Conservation (phyloP, 331 rosid species). For the Dryas integrifolia region DNA sequence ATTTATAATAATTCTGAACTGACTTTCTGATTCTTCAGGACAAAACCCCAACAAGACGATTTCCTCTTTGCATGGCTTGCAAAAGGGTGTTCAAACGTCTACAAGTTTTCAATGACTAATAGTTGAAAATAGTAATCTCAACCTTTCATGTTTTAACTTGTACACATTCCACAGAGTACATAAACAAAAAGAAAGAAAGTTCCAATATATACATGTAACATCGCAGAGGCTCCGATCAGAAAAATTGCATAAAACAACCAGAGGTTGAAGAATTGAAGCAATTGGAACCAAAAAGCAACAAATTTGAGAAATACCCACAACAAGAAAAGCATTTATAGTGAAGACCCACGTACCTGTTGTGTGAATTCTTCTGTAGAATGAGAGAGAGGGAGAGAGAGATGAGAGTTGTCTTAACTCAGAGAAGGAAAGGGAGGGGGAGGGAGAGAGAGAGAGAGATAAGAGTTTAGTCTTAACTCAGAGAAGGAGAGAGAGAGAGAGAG, state of each 20-base stretch:
- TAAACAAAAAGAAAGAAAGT: neutral
- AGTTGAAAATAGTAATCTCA: neutral
- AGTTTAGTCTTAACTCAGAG: neutral
- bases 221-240: neutral
- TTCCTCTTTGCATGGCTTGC: neutral
- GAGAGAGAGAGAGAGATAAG: neutral
- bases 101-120: neutral
- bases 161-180: slow-evolving; percentile 1
- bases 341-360: slow-evolving; percentile 41
- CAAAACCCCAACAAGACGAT: neutral
- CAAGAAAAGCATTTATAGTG: slow-evolving; percentile 7
- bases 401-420: neutral
- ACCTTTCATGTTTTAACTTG: neutral
- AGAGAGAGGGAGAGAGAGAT: neutral
- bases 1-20: neutral
- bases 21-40: neutral
- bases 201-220: neutral
- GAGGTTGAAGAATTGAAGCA: slow-evolving; percentile 9
- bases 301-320: slow-evolving; percentile 16
- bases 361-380: neutral
- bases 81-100: neutral
- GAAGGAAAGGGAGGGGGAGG: neutral
- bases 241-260: neutral
- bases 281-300: slow-evolving; percentile 5
- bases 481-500: neutral